These are phyloP conservation scores for Aureobasidium subglaciale DNA, from an alignment of 2,329 filamentous ascomycete species.

Conservation along the genomic window DNA sequence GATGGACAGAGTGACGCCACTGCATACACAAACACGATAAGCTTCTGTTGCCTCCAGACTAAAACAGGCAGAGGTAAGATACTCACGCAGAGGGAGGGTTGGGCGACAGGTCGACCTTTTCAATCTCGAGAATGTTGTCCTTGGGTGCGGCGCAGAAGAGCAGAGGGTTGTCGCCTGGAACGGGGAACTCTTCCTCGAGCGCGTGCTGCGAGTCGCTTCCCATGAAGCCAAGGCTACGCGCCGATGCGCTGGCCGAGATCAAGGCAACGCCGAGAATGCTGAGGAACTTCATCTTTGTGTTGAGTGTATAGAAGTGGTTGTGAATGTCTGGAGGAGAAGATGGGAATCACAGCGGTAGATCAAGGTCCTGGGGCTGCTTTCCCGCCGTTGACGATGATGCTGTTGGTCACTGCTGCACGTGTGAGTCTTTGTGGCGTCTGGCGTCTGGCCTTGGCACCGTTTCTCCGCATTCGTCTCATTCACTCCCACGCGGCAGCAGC, in stretches of 20 bases:
- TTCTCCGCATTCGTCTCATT: constrained; percentile 3
- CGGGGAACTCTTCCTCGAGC: constrained; percentile 48
- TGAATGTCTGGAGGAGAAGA: background rate
- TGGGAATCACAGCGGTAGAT: background rate
- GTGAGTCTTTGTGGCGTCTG: background rate
- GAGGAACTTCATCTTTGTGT: constrained; percentile 28
- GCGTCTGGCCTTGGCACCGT: background rate
- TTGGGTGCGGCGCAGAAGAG: constrained; percentile 66
- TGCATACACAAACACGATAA: constrained; percentile 35
- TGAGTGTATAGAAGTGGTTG: background rate
- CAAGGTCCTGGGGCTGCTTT: background rate
- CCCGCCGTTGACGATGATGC: constrained; percentile 7
- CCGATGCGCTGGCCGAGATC: constrained; percentile 25
- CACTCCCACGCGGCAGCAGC: background rate
- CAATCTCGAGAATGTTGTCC: constrained; percentile 66
- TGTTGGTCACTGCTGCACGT: background rate
- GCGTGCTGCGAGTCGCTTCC: constrained; percentile 19
- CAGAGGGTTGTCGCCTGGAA: constrained; percentile 81
- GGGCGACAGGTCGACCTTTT: constrained; percentile 71
- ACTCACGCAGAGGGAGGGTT: constrained; percentile 79
- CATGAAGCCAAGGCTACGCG: constrained; percentile 22
- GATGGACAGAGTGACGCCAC: constrained; percentile 72
- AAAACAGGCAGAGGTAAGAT: background rate
- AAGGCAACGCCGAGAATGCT: constrained; percentile 23
- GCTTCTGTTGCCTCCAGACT: background rate